These are phyloP conservation scores for Golubevia sp. DNA, from an alignment of 1,284 basidiomycete genomes.

Conservation along the genomic window DNA sequence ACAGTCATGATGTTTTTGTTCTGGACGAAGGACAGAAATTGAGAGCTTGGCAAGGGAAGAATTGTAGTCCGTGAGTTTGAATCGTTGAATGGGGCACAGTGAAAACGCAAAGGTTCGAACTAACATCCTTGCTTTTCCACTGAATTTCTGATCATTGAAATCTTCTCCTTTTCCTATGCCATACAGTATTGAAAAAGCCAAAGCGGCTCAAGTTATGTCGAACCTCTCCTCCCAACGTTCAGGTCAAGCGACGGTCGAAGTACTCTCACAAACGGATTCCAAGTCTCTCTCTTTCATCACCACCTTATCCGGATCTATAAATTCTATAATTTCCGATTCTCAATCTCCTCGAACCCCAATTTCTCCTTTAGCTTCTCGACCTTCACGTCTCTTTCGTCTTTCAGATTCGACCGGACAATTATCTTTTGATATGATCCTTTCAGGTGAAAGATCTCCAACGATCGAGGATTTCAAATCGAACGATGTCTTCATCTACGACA, in stretches of 20 bases:
- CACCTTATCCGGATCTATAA: constrained; percentile 3
- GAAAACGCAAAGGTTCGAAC: no score
- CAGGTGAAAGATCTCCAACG: neutral
- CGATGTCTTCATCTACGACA: constrained; percentile 7
- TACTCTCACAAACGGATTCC: constrained; percentile 6
- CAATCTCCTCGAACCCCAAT: no score
- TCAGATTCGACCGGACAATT: constrained; percentile 1
- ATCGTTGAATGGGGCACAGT: no score
- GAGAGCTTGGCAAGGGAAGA: constrained; percentile 7
- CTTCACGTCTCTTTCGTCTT: neutral
- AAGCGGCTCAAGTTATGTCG: constrained; percentile 12
- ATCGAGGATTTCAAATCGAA: constrained; percentile 1
- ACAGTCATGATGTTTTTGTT: constrained; percentile 4
- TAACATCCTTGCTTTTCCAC: no score
- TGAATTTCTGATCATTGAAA: no score
- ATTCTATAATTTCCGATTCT: neutral
- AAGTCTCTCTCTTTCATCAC: constrained; percentile 6
- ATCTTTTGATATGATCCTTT: constrained; percentile 5
- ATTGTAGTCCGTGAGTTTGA: constrained; percentile 3
- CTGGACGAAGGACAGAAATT: constrained; percentile 6
- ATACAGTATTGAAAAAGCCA: constrained; percentile 13
- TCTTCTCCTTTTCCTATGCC: no score
- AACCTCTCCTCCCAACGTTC: neutral
- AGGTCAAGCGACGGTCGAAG: constrained; percentile 3
- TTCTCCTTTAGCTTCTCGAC: neutral